A percentile compares a stretch with the other conserved stretches of the same genome.
These are phyloP conservation scores for Colletotrichum graminicola DNA, from an alignment of 2,329 filamentous ascomycete genomes.

Conservation along the genomic window DNA sequence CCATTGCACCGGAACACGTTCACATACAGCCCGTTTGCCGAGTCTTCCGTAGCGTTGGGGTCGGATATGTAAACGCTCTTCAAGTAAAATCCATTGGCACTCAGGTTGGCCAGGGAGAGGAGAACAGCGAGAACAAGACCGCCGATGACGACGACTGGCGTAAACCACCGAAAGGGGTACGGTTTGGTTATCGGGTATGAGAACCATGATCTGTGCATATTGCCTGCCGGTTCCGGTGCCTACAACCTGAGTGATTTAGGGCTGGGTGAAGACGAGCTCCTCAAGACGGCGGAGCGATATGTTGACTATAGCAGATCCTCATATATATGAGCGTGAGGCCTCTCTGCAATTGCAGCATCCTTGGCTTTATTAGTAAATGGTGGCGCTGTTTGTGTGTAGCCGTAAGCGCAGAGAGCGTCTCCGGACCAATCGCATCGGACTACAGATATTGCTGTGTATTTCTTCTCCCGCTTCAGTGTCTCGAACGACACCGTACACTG, in stretches of 20 bases:
- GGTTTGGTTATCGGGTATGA: not conserved
- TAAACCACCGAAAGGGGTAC: not conserved
- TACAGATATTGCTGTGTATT: too few relatives aligned
- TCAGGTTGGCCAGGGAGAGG: not conserved
- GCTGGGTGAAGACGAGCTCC: not conserved
- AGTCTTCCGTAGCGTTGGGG: not conserved
- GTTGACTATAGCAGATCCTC: not conserved
- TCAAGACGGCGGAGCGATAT: not conserved
- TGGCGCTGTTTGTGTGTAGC: not conserved
- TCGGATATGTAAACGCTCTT: not conserved
- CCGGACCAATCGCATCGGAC: too few relatives aligned
- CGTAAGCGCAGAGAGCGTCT: not conserved
- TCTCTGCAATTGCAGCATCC: not conserved
- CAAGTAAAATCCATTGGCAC: not conserved
- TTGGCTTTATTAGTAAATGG: not conserved
- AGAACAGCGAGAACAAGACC: not conserved
- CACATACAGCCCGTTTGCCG: not conserved
- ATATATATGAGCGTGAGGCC: not conserved
- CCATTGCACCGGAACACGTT: too few relatives aligned
- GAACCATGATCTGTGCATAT: not conserved
- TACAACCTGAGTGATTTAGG: not conserved
- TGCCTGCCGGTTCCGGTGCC: not conserved
- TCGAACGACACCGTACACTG: too few relatives aligned
- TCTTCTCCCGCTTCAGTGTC: too few relatives aligned
- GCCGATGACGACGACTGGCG: not conserved